Evolutionary conservation across 768 basidiomycete species (phyloP).

Genomic region (Mycena metata): DNA sequence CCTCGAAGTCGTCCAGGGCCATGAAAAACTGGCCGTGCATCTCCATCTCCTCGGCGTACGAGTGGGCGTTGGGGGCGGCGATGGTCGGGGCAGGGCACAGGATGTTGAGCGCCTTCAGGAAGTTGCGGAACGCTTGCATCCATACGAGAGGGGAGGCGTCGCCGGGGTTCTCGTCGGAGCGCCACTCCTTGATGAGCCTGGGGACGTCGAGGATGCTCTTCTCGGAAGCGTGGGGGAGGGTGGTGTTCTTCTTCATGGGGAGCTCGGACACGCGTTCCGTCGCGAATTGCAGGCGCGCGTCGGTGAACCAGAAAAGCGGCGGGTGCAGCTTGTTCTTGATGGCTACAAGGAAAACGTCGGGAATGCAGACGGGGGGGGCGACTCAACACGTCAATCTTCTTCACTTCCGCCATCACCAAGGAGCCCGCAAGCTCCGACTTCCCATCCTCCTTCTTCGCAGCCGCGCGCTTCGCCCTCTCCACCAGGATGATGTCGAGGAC

Average conservation of each 20-base stretch:
- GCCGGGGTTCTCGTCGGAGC: conserved; percentile 1
- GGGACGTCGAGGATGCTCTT: conserved; percentile 1
- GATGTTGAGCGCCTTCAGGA: not conserved
- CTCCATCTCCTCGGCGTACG: not conserved
- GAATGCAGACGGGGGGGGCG: conserved; percentile 1
- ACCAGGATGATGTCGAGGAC: not conserved
- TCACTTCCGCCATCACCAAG: not conserved
- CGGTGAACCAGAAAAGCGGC: conserved; percentile 19
- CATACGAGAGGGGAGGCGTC: not conserved
- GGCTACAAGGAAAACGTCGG: not conserved
- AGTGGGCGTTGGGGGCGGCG: not conserved
- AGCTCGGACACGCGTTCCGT: not conserved
- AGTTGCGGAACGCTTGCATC: conserved; percentile 4
- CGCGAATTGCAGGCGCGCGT: not conserved
- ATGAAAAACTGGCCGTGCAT: not conserved
- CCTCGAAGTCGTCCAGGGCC: conserved; percentile 5
- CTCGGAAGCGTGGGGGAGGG: not conserved
- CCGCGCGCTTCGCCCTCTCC: not conserved
- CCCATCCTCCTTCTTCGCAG: not conserved
- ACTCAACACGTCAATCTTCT: not conserved
- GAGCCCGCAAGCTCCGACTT: not conserved
- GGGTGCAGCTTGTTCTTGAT: not conserved
- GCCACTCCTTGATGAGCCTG: not conserved
- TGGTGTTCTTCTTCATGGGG: not conserved
- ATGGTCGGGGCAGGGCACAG: not conserved